phyloP scores from a whole-genome alignment of 371 early-diverging fungal genomes.

The Dichotomocladium elegans region DNA sequence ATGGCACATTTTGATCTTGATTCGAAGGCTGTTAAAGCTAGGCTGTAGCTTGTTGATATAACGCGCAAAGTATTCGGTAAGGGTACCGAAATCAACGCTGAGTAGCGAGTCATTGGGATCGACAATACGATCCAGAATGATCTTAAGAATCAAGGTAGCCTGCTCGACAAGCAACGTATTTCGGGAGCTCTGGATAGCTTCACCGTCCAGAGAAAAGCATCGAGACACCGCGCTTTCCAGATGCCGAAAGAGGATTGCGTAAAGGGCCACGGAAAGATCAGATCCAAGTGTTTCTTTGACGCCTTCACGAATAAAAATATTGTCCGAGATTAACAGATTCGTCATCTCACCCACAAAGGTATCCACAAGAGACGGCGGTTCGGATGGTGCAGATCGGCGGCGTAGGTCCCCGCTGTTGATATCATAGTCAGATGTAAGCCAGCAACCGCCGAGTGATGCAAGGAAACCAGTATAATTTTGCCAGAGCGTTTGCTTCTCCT shows the following conservation, averaged over 20 bases:
- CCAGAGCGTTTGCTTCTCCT: constrained; percentile 53
- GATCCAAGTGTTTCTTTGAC: constrained; percentile 81
- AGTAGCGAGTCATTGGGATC: constrained; percentile 61
- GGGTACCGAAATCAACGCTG: constrained; percentile 76
- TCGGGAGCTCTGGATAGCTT: constrained; percentile 63
- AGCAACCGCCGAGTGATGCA: constrained; percentile 73
- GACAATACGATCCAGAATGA: constrained; percentile 77
- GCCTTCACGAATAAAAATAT: constrained; percentile 80
- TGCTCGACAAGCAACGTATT: constrained; percentile 86
- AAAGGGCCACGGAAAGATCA: constrained; percentile 73
- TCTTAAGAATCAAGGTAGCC: constrained; percentile 75
- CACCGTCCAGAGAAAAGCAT: constrained; percentile 71
- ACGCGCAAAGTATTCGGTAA: constrained; percentile 68
- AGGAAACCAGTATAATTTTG: constrained; percentile 85
- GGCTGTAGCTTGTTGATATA: constrained; percentile 73
- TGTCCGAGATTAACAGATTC: constrained; percentile 76
- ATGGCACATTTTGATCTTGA: constrained; percentile 82
- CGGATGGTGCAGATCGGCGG: constrained; percentile 25
- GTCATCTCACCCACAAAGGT: constrained; percentile 78
- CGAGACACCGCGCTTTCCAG: constrained; percentile 61
- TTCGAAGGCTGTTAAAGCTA: constrained; percentile 57
- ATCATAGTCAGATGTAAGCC: neutral
- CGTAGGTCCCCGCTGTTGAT: constrained; percentile 2
- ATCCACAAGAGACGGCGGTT: constrained; percentile 54
- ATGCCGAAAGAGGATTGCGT: constrained; percentile 73